A percentile compares a stretch with the other conserved stretches of the same genome.
phyloP scores from a whole-genome alignment of 108 stramenopile genomes.

The Licmophora abbreviata region DNA sequence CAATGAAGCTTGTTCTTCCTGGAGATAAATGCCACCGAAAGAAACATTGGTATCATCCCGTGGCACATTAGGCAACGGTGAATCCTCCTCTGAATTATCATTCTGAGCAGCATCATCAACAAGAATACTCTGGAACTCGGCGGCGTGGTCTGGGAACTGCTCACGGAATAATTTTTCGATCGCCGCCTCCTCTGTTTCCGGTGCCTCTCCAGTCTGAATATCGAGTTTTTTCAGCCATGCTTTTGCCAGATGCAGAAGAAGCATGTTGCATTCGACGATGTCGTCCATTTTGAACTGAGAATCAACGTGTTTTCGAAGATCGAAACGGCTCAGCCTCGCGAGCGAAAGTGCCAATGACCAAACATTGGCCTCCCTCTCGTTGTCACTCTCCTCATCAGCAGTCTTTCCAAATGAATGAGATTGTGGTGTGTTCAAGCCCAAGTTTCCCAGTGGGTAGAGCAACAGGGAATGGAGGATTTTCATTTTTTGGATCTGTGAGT shows the following conservation, averaged over 20 bases:
- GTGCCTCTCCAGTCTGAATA: not conserved
- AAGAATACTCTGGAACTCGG: slow-evolving; percentile 40
- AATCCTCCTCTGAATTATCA: slow-evolving; percentile 9
- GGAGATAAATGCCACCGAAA: slow-evolving; percentile 27
- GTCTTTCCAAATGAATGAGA: not conserved
- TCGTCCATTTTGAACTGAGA: no score
- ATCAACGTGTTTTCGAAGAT: not conserved
- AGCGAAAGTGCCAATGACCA: not conserved
- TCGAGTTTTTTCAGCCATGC: no score
- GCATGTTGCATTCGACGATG: no score
- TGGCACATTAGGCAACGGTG: no score
- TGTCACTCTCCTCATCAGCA: slow-evolving; percentile 3
- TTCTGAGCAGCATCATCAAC: slow-evolving; percentile 16
- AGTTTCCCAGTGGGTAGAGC: slow-evolving; percentile 12
- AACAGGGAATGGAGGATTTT: slow-evolving; percentile 9
- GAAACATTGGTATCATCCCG: slow-evolving; percentile 1
- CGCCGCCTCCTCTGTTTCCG: slow-evolving; percentile 24
- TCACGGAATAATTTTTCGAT: slow-evolving; percentile 67
- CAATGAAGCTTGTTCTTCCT: slow-evolving; percentile 43
- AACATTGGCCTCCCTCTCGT: not conserved
- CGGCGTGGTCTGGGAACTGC: slow-evolving; percentile 86
- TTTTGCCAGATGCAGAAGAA: no score
- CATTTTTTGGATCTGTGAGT: not conserved
- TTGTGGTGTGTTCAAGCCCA: slow-evolving; percentile 4
- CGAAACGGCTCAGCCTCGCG: not conserved